Conservation (phyloP, 179 eudicot genomes). For the Beta corolliflora region DNA sequence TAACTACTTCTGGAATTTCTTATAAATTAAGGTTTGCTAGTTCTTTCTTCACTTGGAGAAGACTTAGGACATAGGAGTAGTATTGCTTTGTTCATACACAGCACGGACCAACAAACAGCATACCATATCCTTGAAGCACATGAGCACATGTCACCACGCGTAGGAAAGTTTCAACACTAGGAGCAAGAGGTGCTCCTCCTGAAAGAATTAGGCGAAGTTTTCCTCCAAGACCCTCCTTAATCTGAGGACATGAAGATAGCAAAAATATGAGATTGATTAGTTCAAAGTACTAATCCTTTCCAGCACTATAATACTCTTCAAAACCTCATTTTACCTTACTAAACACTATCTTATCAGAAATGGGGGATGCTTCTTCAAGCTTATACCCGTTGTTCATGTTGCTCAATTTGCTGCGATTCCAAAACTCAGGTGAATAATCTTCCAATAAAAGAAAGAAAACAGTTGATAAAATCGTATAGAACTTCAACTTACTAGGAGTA, state of each 20-base stretch:
- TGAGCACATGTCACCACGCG: slow-evolving; percentile 88
- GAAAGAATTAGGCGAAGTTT: slow-evolving; percentile 82
- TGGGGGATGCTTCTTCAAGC: slow-evolving; percentile 79
- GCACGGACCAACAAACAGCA: neutral
- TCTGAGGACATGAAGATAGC: slow-evolving; percentile 39
- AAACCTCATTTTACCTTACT: slow-evolving; percentile 63
- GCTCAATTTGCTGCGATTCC: slow-evolving; percentile 66
- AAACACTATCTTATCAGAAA: slow-evolving; percentile 74
- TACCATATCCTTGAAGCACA: slow-evolving; percentile 97
- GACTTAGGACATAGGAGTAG: neutral
- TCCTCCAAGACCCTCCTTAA: slow-evolving; percentile 93
- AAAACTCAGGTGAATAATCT: neutral
- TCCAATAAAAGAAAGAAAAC: neutral
- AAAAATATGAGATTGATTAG: neutral
- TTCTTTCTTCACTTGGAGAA: neutral
- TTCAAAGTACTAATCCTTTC: neutral
- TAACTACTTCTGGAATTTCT: neutral
- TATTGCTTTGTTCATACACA: neutral
- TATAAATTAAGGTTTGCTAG: neutral
- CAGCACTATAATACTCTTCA: neutral
- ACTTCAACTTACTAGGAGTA: slow-evolving; percentile 71
- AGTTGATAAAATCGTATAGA: neutral
- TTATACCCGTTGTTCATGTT: slow-evolving; percentile 79
- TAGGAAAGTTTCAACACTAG: slow-evolving; percentile 70
- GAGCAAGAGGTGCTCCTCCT: slow-evolving; percentile 95